These are phyloP conservation scores for Flaveria ramosissima DNA, from an alignment of 129 eudicot genomes.

Conservation along the genomic window DNA sequence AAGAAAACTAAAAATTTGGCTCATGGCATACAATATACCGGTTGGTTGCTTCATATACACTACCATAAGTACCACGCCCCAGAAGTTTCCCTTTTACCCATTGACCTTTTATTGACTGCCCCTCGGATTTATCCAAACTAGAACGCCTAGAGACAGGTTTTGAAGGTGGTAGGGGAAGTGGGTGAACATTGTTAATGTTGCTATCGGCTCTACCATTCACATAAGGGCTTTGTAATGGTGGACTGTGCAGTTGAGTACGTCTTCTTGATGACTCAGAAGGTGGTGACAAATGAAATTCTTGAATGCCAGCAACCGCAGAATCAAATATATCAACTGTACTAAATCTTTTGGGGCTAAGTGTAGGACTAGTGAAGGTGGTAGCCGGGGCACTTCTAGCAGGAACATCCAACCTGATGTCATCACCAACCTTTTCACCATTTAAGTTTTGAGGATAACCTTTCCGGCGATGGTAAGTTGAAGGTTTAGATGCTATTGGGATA, in stretches of 20 bases:
- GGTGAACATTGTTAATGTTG: slow-evolving; percentile 51
- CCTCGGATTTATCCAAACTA: slow-evolving; percentile 48
- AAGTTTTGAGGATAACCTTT: slow-evolving; percentile 40
- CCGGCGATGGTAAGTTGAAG: slow-evolving; percentile 58
- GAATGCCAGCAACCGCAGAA: slow-evolving; percentile 32
- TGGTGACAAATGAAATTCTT: slow-evolving; percentile 33
- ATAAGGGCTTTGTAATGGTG: slow-evolving; percentile 43
- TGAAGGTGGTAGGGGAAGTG: slow-evolving; percentile 82
- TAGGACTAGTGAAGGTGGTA: slow-evolving; percentile 68
- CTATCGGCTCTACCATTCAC: slow-evolving; percentile 38
- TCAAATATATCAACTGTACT: slow-evolving; percentile 48
- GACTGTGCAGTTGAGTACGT: slow-evolving; percentile 57
- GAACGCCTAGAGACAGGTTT: slow-evolving; percentile 39
- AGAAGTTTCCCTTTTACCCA: slow-evolving; percentile 82
- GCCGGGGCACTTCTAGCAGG: slow-evolving; percentile 77
- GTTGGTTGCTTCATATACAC: slow-evolving; percentile 75
- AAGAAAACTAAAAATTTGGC: slow-evolving; percentile 3
- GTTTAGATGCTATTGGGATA: slow-evolving; percentile 36
- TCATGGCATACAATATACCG: slow-evolving; percentile 48
- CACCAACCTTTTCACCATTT: slow-evolving; percentile 36
- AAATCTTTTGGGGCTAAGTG: slow-evolving; percentile 72
- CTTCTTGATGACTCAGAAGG: slow-evolving; percentile 42
- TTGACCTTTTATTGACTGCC: slow-evolving; percentile 52
- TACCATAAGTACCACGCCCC: slow-evolving; percentile 95
- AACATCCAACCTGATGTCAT: slow-evolving; percentile 50